Percentiles rank a stretch among this genome's conserved stretches.
Evolutionary conservation across 2,329 filamentous ascomycete genomes (phyloP).

Genomic region (Penicillium palitans): DNA sequence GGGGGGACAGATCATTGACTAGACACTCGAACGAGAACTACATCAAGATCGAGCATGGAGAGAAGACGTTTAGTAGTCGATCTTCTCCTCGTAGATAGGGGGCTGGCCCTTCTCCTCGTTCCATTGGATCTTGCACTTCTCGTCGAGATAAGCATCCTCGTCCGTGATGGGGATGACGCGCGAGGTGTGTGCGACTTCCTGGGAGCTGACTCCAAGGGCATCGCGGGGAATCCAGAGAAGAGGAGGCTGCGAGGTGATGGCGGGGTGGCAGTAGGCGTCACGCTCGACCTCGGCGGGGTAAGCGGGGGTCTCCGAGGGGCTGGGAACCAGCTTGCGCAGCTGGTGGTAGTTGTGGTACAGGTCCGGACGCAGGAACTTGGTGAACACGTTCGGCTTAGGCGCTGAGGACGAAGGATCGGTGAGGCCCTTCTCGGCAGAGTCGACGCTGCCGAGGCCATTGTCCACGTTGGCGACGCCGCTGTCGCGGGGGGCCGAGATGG

Average conservation of each 20-base stretch:
- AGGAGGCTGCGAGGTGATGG: conserved; percentile 62
- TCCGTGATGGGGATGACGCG: conserved; percentile 78
- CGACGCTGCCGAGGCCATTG: conserved; percentile 33
- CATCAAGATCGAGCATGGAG: background rate
- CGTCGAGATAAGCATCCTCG: conserved; percentile 68
- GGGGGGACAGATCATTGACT: conserved; percentile 1
- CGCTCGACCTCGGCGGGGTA: conserved; percentile 64
- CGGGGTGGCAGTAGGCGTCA: conserved; percentile 73
- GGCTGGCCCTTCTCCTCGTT: conserved; percentile 56
- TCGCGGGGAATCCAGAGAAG: conserved; percentile 86
- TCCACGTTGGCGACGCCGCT: conserved; percentile 33
- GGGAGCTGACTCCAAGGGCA: conserved; percentile 68
- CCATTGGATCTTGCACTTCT: conserved; percentile 67
- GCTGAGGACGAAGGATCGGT: conserved; percentile 25
- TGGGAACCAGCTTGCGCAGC: conserved; percentile 68
- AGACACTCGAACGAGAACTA: background rate
- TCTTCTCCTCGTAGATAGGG: conserved; percentile 60
- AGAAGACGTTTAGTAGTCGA: conserved; percentile 47
- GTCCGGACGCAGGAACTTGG: conserved; percentile 72
- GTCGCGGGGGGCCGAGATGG: conserved; percentile 16
- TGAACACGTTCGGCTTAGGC: conserved; percentile 39
- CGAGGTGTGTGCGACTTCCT: conserved; percentile 73
- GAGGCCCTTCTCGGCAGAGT: conserved; percentile 41
- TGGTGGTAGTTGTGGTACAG: conserved; percentile 70
- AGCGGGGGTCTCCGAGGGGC: conserved; percentile 51